Evolutionary conservation across 768 basidiomycete species (phyloP).

Genomic region (Epithele typhae): DNA sequence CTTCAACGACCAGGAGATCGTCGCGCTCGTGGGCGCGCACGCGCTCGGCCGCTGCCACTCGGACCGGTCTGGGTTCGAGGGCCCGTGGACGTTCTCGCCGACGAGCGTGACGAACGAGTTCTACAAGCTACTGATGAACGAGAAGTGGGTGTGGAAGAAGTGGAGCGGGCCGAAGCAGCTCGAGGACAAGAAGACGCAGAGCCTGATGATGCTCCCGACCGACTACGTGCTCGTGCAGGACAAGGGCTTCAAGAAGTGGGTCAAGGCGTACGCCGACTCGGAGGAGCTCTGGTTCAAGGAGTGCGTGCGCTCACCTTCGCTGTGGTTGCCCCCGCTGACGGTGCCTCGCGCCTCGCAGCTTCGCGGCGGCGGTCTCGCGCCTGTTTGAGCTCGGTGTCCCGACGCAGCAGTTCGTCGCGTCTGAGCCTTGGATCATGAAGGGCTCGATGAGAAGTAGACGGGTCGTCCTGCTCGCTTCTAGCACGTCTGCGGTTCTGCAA

Average conservation of each 20-base stretch:
- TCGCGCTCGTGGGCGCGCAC: conserved; percentile 90
- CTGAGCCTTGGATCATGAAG: conserved; percentile 77
- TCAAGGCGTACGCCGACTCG: conserved; percentile 82
- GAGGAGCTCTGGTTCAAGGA: conserved; percentile 91
- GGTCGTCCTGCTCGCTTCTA: background rate
- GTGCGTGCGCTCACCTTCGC: conserved; percentile 41
- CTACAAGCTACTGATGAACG: conserved; percentile 80
- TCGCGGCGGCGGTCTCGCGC: conserved; percentile 70
- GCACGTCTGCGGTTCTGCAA: no score
- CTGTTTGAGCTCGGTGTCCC: conserved; percentile 96
- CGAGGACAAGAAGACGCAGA: conserved; percentile 84
- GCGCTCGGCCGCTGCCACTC: conserved; percentile 94
- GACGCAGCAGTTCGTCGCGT: conserved; percentile 60
- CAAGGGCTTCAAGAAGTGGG: conserved; percentile 88
- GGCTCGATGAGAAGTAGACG: conserved; percentile 13
- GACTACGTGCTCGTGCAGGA: conserved; percentile 88
- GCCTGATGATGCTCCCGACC: conserved; percentile 95
- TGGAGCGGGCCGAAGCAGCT: conserved; percentile 94
- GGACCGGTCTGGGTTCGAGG: conserved; percentile 77
- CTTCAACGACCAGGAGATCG: conserved; percentile 97
- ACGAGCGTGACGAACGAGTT: conserved; percentile 84
- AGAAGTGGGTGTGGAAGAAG: conserved; percentile 96
- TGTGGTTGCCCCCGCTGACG: conserved; percentile 3
- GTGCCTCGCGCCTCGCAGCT: conserved; percentile 44
- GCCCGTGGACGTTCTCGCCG: conserved; percentile 95